Percentiles rank a stretch among this genome's conserved stretches.
phyloP scores from a whole-genome alignment of 331 rosid genomes.

The Cydonia oblonga region DNA sequence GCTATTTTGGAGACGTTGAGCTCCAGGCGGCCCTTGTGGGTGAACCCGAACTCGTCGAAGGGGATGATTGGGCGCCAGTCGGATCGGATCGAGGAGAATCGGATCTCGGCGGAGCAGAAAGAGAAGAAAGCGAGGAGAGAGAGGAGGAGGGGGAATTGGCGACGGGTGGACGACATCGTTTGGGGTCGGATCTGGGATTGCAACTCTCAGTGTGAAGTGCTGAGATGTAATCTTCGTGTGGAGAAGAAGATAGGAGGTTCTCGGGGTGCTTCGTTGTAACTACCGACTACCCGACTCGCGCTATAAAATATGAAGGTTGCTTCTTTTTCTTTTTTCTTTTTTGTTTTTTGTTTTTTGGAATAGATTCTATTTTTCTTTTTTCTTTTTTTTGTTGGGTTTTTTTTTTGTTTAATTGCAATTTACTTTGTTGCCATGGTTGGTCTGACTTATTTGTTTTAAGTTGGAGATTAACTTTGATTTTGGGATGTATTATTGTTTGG shows the following conservation, averaged over 20 bases:
- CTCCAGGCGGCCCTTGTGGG: constrained; percentile 63
- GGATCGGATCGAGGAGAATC: constrained; percentile 30
- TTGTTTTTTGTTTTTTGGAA: too few relatives aligned
- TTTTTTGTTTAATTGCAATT: neutral
- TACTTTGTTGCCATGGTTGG: neutral
- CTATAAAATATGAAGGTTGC: neutral
- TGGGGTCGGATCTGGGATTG: neutral
- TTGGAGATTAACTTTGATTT: neutral
- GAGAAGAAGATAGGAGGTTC: neutral
- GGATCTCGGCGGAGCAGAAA: constrained; percentile 30
- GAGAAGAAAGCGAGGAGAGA: constrained; percentile 1
- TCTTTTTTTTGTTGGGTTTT: neutral
- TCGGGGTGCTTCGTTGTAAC: neutral
- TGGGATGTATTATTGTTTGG: neutral
- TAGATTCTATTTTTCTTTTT: too few relatives aligned
- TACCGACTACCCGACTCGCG: neutral
- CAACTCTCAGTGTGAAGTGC: neutral
- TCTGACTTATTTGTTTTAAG: neutral
- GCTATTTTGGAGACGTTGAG: constrained; percentile 44
- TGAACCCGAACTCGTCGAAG: constrained; percentile 75
- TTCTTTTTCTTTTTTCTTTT: too few relatives aligned
- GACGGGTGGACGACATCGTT: neutral
- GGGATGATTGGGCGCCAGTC: constrained; percentile 53
- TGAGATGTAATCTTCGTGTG: neutral
- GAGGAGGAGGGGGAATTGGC: neutral